Conservation (phyloP, 139 green algal genomes). For the Edaphochlamys debaryana region DNA sequence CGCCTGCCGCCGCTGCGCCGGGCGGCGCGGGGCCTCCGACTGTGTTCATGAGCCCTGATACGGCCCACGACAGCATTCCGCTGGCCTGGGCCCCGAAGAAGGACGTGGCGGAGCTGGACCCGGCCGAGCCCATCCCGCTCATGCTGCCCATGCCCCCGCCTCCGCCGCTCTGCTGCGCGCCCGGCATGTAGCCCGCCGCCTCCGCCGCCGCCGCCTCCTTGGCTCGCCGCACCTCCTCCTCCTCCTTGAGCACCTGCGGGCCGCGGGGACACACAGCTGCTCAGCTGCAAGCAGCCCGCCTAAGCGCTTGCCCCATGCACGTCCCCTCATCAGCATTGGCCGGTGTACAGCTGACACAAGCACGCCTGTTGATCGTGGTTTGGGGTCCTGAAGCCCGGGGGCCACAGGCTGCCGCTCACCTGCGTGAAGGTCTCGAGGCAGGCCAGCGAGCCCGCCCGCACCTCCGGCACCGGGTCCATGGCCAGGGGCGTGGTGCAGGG, state of each 20-base stretch:
- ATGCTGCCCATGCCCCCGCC: not conserved
- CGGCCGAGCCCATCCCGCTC: too few species aligned
- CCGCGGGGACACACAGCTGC: too few species aligned
- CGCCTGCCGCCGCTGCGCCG: not conserved
- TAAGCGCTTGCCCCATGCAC: too few species aligned
- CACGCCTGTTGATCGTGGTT: too few species aligned
- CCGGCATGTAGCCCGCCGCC: not conserved
- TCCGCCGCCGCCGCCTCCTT: conserved; percentile 18
- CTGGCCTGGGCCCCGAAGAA: not conserved
- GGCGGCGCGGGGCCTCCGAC: conserved; percentile 4
- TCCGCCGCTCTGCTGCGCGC: not conserved
- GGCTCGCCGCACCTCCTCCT: conserved; percentile 21
- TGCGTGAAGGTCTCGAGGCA: conserved; percentile 66
- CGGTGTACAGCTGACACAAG: too few species aligned
- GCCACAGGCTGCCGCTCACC: too few species aligned
- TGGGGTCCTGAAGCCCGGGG: too few species aligned
- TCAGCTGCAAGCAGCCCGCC: too few species aligned
- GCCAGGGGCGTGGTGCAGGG: conserved; percentile 81
- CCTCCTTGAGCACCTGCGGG: conserved; percentile 36
- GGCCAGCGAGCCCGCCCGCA: conserved; percentile 39
- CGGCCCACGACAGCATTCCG: conserved; percentile 61
- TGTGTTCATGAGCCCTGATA: conserved; percentile 51
- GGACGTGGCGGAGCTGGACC: too few species aligned
- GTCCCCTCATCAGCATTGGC: too few species aligned
- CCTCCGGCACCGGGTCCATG: conserved; percentile 82